Evolutionary conservation across 257 asterid species (phyloP).

Genomic region (Lycium ferocissimum): DNA sequence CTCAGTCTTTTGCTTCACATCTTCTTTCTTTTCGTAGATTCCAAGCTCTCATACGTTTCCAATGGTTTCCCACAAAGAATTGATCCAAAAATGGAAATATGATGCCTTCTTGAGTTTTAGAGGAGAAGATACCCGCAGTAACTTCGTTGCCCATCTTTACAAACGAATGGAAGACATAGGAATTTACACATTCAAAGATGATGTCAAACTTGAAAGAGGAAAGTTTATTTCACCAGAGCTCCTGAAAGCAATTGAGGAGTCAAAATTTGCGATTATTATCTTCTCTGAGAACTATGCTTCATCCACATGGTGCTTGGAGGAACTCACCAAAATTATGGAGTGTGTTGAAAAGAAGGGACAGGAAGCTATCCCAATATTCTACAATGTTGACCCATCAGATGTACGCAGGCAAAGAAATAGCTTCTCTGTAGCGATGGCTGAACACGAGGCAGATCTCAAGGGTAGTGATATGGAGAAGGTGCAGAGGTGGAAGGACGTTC

Average conservation of each 20-base stretch:
- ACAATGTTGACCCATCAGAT: slow-evolving; percentile 9
- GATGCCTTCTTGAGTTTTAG: not conserved
- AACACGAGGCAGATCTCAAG: not conserved
- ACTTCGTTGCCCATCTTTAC: slow-evolving; percentile 5
- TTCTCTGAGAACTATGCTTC: not conserved
- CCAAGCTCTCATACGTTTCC: too few relatives aligned
- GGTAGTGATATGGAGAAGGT: slow-evolving; percentile 10
- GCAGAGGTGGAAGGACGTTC: slow-evolving; percentile 21
- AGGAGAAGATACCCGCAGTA: not conserved
- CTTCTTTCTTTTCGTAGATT: too few relatives aligned
- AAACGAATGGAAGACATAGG: not conserved
- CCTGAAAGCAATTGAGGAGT: not conserved
- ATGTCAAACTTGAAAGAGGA: not conserved
- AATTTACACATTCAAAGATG: not conserved
- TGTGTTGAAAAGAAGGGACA: not conserved
- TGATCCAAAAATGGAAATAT: not conserved
- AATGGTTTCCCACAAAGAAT: not conserved
- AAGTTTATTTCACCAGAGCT: not conserved
- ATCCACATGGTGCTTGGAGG: not conserved
- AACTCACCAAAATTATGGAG: not conserved
- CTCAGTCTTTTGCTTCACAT: too few relatives aligned
- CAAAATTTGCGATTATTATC: not conserved
- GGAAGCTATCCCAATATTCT: not conserved
- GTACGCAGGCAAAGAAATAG: not conserved
- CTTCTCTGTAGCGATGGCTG: not conserved